Evolutionary conservation across 305 asterid species (phyloP), one percentile per base, ranked within the genome.

Genomic region (Salvia sclarea): DNA sequence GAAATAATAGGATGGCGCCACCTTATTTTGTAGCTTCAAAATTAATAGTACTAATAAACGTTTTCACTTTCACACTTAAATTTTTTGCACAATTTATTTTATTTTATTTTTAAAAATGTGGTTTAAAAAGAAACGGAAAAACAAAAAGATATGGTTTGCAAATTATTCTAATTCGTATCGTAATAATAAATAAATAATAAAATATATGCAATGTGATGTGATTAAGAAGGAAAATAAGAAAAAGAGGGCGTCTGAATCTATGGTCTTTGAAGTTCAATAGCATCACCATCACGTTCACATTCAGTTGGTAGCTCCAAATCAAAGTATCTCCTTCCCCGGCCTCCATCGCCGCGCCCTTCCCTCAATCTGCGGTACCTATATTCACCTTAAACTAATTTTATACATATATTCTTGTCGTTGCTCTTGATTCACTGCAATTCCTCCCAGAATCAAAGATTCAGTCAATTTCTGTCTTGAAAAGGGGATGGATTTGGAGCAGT

Each of bases 401-500:
- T 24, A 30, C 50, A 0, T 5, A 8, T 47, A 37, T 43, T 25
- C n/a, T 53, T 21, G 52, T 14, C 31, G 64, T 65, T 53, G 66
- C 48, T 56, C 55, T 38, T 68, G 75, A 49, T 67, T 56, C 52
- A 11, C 75, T 54, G 14, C 18, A 74, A 61, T 69, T 64, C 45
- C 43, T 50, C 35, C 67, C 22, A 52, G 53, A 52, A 17, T 65
- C 65, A 55, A 55, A 43, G 58, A 68, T 56, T 43, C 70, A 68
- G 31, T 43, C 70, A 21, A 47, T 24, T 44, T 70, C 24, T 4
- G 40, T 38, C 31, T 50, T 64, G 8, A 20, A 25, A 49, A 47
- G 22, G 59, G 63, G 86, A 94, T 94, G 98, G 98, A 89, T 87
- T 84, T 91, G 85, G 96, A 91, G 81, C 90, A 79, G 86, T 91